A percentile compares a stretch with the other conserved stretches of the same genome.
Conservation (phyloP, 2,329 filamentous ascomycete genomes). For the Fusarium humuli region DNA sequence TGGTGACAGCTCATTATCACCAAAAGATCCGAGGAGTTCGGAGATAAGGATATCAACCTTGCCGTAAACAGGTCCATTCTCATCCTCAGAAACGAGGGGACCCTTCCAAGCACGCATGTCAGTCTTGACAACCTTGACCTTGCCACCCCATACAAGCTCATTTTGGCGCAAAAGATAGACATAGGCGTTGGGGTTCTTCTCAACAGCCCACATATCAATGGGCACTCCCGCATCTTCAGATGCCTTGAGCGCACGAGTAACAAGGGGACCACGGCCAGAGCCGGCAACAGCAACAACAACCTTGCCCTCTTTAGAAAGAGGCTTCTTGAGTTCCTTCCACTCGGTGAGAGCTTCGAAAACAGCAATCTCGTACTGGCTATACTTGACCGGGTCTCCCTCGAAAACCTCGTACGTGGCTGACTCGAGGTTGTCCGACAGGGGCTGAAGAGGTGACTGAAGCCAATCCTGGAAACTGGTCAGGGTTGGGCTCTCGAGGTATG, state of each 20-base stretch:
- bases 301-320: constrained; percentile 75
- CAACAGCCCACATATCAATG: constrained; percentile 90
- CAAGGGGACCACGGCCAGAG: constrained; percentile 90
- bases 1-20: constrained; percentile 95
- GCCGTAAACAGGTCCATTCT: constrained; percentile 62
- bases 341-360: constrained; percentile 84
- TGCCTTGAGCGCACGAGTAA: constrained; percentile 86
- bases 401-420: constrained; percentile 99
- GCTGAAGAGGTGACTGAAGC: constrained; percentile 93
- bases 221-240: constrained; percentile 79
- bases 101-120: constrained; percentile 98
- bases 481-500: constrained; percentile 62
- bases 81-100: constrained; percentile 65
- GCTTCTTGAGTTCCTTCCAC: constrained; percentile 78
- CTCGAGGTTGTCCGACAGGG: constrained; percentile 94
- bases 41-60: constrained; percentile 94
- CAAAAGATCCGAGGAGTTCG: constrained; percentile 94
- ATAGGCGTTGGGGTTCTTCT: constrained; percentile 98
- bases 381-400: constrained; percentile 98
- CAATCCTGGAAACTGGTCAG: constrained; percentile 84
- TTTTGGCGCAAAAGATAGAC: constrained; percentile 92
- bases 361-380: constrained; percentile 92
- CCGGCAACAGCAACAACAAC: constrained; percentile 93
- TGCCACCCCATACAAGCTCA: constrained; percentile 79
- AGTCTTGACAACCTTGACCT: constrained; percentile 89